Conservation (phyloP, 2,329 filamentous ascomycete species). For the Ophiosphaerella korrae region DNA sequence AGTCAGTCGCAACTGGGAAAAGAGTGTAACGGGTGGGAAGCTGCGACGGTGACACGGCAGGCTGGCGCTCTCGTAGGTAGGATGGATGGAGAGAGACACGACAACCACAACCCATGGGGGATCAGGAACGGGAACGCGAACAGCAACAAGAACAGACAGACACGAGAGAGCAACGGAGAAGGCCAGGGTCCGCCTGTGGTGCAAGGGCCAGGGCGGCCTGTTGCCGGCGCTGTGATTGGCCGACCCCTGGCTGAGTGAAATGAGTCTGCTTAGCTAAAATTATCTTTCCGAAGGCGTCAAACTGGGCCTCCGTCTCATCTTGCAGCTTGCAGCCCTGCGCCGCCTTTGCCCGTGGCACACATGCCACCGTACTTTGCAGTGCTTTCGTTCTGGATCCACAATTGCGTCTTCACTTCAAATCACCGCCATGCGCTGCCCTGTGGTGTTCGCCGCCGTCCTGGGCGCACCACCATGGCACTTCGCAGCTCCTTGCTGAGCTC, state of each 20-base stretch:
- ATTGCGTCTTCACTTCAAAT: no score
- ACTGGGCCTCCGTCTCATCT: constrained; percentile 11
- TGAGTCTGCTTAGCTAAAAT: constrained; percentile 36
- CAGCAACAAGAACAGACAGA: constrained; percentile 5
- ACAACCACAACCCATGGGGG: constrained; percentile 21
- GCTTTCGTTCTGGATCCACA: not conserved
- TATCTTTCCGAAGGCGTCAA: constrained; percentile 25
- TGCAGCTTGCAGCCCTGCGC: constrained; percentile 5
- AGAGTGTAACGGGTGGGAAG: constrained; percentile 46
- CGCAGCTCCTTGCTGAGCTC: not conserved
- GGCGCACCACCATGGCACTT: constrained; percentile 9
- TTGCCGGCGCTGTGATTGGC: constrained; percentile 27
- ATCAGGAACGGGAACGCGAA: constrained; percentile 12
- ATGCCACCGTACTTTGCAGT: not conserved
- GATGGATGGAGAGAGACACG: constrained; percentile 13
- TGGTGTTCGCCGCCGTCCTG: constrained; percentile 16
- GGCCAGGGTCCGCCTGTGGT: constrained; percentile 10
- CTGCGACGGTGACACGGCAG: constrained; percentile 32
- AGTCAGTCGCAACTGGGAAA: constrained; percentile 33
- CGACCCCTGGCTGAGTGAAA: constrained; percentile 27
- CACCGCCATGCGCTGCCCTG: not conserved
- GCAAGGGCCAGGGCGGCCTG: constrained; percentile 24
- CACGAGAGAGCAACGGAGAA: constrained; percentile 9
- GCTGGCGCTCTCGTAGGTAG: constrained; percentile 6
- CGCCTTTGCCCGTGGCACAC: not conserved